These are phyloP conservation scores for Monilinia vaccinii-corymbosi DNA, from an alignment of 2,329 filamentous ascomycete species.

Conservation along the genomic window DNA sequence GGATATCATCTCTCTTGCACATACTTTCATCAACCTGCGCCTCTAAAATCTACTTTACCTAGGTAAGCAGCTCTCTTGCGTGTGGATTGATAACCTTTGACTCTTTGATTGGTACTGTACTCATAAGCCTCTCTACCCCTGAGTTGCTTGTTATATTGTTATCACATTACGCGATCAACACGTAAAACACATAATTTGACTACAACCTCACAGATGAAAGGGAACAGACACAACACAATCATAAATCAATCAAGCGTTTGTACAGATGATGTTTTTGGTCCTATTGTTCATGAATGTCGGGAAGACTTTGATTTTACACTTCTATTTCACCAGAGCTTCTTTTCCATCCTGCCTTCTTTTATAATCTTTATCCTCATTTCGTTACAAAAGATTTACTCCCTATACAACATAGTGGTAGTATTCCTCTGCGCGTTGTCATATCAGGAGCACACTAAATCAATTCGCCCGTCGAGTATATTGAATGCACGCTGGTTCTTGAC, in stretches of 20 bases:
- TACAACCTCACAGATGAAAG: too few relatives aligned
- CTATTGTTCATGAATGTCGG: background rate
- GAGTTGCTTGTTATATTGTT: too few relatives aligned
- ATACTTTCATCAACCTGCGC: constrained; percentile 29
- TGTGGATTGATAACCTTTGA: too few relatives aligned
- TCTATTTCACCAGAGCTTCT: constrained; percentile 19
- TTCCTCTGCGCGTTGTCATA: constrained; percentile 6
- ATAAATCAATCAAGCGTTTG: background rate
- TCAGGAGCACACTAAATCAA: constrained; percentile 3
- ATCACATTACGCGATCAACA: too few relatives aligned
- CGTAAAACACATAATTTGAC: too few relatives aligned
- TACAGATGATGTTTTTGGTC: background rate
- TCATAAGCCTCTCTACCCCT: too few relatives aligned
- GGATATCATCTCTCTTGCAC: constrained; percentile 32
- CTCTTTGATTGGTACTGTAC: too few relatives aligned
- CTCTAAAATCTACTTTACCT: background rate
- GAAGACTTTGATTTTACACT: constrained; percentile 20
- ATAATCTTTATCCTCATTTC: constrained; percentile 12
- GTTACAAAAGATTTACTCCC: background rate
- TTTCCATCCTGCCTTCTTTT: constrained; percentile 18
- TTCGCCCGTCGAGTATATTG: constrained; percentile 10
- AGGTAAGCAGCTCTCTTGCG: too few relatives aligned
- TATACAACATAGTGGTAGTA: constrained; percentile 11
- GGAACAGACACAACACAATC: background rate
- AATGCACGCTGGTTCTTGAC: constrained; percentile 15